Base-by-base conservation (phyloP, 192 early-diverging fungal genomes). In the Entomortierella beljakovae region DNA sequence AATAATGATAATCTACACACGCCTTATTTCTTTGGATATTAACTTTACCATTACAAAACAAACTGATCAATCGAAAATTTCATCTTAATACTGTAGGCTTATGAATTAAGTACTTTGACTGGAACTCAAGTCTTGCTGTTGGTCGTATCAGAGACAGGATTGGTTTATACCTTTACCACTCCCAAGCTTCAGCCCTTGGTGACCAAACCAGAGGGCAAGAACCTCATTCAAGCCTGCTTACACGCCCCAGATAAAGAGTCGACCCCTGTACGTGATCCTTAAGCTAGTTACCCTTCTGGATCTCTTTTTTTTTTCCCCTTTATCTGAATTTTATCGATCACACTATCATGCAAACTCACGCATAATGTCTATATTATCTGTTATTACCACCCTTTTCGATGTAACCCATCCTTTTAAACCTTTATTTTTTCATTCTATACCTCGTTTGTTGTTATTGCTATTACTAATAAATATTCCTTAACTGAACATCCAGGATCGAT, bases 141-240 rank as follows among this genome's bases (percentile, higher is more conserved):
- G 60, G 95, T 98, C 16, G 97, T 96, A 26, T 96, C 95, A 6
- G 97, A 98, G 81, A 97, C 96, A 33, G 97, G 97, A 35, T 89
- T 96, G 57, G 96, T 98, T 9, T 97, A 97, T 84, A 97, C 95
- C 6, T 97, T 96, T 80, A 95, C 97, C 6, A 98, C 97, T 16
- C 92, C 92, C 46, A 96, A 96, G 81, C 88, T 98, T 53, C 95
- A 96, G 81, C 95, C 96, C 9, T 84, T 98, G 31, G 95, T 98
- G 52, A 95, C 95, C 29, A 94, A 96, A 80, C 82, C 92, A 5
- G 93, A 96, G 62, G 96, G 95, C 51, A 95, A 96, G 82, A 94
- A 93, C 68, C 86, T 97, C 51, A 98, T 98, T 70, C 96, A 98
- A 80, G 87, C 90, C 7, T 98, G 96, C 81, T 86, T 98, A 61